Evolutionary conservation across 805 yeast genomes (phyloP).

Genomic region (Candida corydali): DNA sequence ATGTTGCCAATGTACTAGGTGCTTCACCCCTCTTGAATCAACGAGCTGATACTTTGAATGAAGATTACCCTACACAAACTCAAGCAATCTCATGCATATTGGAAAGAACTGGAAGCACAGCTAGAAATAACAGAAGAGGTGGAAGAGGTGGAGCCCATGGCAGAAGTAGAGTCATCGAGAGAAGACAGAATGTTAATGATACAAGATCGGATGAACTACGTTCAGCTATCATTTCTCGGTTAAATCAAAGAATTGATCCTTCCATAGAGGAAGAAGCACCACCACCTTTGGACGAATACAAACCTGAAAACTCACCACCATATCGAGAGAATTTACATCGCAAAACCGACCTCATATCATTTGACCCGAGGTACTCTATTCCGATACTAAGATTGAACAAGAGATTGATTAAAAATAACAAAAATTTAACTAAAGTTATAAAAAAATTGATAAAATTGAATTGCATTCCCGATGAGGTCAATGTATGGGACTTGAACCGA

Average conservation of each 20-base stretch:
- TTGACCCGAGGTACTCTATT: conserved; percentile 21
- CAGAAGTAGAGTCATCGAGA: not conserved
- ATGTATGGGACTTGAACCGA: conserved; percentile 24
- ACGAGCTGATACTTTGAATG: not conserved
- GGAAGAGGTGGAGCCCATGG: not conserved
- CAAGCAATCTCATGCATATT: conserved; percentile 6
- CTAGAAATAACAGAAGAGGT: conserved; percentile 4
- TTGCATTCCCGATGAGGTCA: conserved; percentile 18
- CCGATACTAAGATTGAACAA: conserved; percentile 23
- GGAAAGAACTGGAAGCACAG: conserved; percentile 5
- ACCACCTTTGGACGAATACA: conserved; percentile 9
- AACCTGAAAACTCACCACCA: conserved; percentile 16
- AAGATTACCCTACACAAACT: not conserved
- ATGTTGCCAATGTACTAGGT: not conserved
- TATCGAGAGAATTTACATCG: conserved; percentile 21
- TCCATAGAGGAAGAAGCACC: conserved; percentile 4
- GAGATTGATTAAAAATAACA: conserved; percentile 13
- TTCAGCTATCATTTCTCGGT: conserved; percentile 5
- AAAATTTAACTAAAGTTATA: conserved; percentile 12
- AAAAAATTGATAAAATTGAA: conserved; percentile 17
- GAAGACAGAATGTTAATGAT: not conserved
- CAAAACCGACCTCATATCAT: conserved; percentile 21
- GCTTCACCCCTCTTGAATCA: not conserved
- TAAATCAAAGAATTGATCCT: conserved; percentile 6
- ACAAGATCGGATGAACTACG: conserved; percentile 1